Percentiles rank a stretch among this genome's conserved stretches.
These are phyloP conservation scores for Coemansia sp. DNA, from an alignment of 192 early-diverging fungal species.

Conservation along the genomic window DNA sequence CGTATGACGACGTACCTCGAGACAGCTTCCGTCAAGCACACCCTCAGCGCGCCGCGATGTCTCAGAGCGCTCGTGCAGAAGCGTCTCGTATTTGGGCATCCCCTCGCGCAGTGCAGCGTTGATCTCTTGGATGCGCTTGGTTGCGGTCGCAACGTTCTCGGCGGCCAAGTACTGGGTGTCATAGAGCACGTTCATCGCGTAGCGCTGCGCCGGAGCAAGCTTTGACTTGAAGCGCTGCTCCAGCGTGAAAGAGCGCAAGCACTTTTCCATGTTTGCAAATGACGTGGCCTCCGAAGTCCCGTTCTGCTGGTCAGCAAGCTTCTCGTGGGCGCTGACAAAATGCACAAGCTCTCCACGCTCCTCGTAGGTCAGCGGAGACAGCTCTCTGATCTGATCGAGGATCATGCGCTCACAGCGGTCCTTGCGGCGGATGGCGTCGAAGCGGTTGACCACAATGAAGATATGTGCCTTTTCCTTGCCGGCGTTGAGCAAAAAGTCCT, in stretches of 20 bases:
- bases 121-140: constrained; percentile 63
- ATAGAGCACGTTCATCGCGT: constrained; percentile 78
- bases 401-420: constrained; percentile 93
- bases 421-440: constrained; percentile 92
- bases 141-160: constrained; percentile 67
- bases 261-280: constrained; percentile 82
- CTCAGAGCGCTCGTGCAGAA: constrained; percentile 71
- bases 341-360: constrained; percentile 92
- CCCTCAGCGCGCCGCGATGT: constrained; percentile 66
- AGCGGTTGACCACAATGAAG: constrained; percentile 97
- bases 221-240: constrained; percentile 95
- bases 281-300: constrained; percentile 47
- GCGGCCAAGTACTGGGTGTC: constrained; percentile 77
- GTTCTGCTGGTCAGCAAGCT: constrained; percentile 40
- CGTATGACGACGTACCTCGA: constrained; percentile 57
- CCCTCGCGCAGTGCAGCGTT: constrained; percentile 62
- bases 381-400: constrained; percentile 93
- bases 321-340: constrained; percentile 81
- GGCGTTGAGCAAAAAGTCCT: constrained; percentile 94
- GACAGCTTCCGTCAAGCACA: constrained; percentile 61
- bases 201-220: constrained; percentile 90
- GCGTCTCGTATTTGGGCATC: constrained; percentile 72
- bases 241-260: constrained; percentile 87
- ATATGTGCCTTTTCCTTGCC: constrained; percentile 99
- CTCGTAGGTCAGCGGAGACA: constrained; percentile 90